A percentile compares a stretch with the other conserved stretches of the same genome.
phyloP scores from a whole-genome alignment of 2,329 filamentous ascomycete species.

The Pseudopyricularia cyperi region DNA sequence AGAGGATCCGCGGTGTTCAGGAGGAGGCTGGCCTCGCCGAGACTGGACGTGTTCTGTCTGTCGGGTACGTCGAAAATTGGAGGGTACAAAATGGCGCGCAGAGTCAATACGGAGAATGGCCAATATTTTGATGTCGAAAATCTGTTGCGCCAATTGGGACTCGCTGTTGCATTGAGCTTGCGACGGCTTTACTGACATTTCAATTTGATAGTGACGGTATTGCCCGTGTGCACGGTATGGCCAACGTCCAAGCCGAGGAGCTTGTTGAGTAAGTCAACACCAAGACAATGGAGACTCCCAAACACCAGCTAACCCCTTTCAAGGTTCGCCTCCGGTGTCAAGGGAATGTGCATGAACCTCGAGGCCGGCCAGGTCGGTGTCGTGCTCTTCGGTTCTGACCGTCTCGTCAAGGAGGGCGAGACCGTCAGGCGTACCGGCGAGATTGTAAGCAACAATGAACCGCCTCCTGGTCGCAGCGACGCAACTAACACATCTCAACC shows the following conservation, averaged over 20 bases:
- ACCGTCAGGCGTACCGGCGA: constrained; percentile 98
- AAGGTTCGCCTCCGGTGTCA: constrained; percentile 98
- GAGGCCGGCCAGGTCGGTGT: constrained; percentile 99
- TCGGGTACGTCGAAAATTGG: constrained; percentile 62
- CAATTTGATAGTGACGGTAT: constrained; percentile 84
- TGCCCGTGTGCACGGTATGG: constrained; percentile 98
- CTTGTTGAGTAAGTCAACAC: constrained; percentile 79
- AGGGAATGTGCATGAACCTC: constrained; percentile 99
- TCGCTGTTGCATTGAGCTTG: not conserved
- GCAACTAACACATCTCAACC: constrained; percentile 11
- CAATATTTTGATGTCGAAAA: not conserved
- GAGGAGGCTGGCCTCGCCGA: constrained; percentile 94
- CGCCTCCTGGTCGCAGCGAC: constrained; percentile 1
- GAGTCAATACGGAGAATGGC: not conserved
- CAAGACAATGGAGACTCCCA: constrained; percentile 3
- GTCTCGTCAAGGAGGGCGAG: constrained; percentile 99
- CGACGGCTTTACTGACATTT: not conserved
- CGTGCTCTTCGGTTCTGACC: constrained; percentile 99
- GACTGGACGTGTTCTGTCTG: constrained; percentile 96
- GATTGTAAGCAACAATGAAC: constrained; percentile 60
- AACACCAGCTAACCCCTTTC: constrained; percentile 9
- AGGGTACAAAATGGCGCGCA: not conserved
- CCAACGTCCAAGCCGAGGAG: constrained; percentile 99
- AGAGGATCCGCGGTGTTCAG: constrained; percentile 96
- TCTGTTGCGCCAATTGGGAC: not conserved